These are phyloP conservation scores for Sugiyamaella boreocaroliniensis DNA, from an alignment of 805 yeast genomes.

Conservation along the genomic window DNA sequence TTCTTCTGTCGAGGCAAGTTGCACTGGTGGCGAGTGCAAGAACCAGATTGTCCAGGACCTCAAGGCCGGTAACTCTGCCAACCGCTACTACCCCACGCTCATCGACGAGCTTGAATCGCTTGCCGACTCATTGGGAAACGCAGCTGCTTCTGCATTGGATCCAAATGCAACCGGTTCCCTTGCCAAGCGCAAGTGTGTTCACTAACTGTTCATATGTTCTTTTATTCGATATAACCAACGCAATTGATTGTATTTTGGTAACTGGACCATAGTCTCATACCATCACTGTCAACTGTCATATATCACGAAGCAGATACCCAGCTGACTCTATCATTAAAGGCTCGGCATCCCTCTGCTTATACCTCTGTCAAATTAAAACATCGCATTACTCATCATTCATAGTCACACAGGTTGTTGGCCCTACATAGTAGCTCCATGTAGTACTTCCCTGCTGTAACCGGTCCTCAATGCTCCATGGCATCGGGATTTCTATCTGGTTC, in stretches of 20 bases:
- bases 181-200: background rate
- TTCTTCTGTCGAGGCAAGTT: background rate
- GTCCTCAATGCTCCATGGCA: background rate
- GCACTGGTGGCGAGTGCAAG: background rate
- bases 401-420: background rate
- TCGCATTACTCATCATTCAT: background rate
- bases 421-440: too few relatives aligned
- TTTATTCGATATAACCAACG: too few relatives aligned
- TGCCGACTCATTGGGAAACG: background rate
- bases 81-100: constrained; percentile 1
- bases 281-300: too few relatives aligned
- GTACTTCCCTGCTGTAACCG: background rate
- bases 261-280: too few relatives aligned
- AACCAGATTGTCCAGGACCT: background rate
- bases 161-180: background rate
- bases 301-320: too few relatives aligned
- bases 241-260: too few relatives aligned
- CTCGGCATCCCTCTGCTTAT: too few relatives aligned
- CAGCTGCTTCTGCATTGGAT: background rate
- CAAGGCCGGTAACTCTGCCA: background rate
- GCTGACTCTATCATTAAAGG: too few relatives aligned
- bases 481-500: background rate
- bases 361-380: background rate
- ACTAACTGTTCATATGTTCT: background rate
- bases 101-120: background rate